A percentile compares a stretch with the other conserved stretches of the same genome.
These are phyloP conservation scores for Eremothecium cymbalariae DNA, from an alignment of 1,139 yeast genomes.

Conservation along the genomic window DNA sequence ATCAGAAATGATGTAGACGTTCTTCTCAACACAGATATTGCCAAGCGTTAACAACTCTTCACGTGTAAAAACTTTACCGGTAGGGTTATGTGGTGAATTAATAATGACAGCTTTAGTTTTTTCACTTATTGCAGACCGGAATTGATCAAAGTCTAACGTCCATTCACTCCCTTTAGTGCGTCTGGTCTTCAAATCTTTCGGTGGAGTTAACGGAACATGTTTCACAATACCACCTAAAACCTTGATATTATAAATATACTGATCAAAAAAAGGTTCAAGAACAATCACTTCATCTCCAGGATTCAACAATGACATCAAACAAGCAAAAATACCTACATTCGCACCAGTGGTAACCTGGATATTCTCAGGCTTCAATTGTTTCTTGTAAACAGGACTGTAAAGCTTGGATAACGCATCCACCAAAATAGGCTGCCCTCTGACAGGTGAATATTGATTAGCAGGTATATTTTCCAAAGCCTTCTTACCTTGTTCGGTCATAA, in stretches of 20 bases:
- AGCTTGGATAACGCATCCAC: constrained; percentile 59
- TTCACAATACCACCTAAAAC: constrained; percentile 87
- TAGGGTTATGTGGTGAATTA: constrained; percentile 94
- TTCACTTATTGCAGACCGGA: constrained; percentile 58
- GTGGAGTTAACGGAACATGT: constrained; percentile 79
- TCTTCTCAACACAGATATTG: constrained; percentile 70
- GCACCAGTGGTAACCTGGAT: constrained; percentile 91
- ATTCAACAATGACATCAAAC: constrained; percentile 74
- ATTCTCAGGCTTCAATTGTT: constrained; percentile 37
- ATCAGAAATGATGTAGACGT: constrained; percentile 74
- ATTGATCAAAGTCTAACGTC: constrained; percentile 71
- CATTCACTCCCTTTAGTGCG: constrained; percentile 78
- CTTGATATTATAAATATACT: constrained; percentile 87
- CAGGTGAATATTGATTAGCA: constrained; percentile 85
- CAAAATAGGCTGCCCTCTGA: constrained; percentile 77
- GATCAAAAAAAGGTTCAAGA: constrained; percentile 96
- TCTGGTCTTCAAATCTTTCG: constrained; percentile 56
- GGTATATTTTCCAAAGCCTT: constrained; percentile 63
- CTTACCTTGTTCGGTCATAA: constrained; percentile 78
- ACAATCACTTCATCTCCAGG: constrained; percentile 94
- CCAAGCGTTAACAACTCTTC: constrained; percentile 73
- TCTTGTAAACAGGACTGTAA: constrained; percentile 58
- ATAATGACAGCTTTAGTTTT: constrained; percentile 80
- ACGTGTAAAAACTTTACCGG: constrained; percentile 77
- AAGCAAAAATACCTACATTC: constrained; percentile 84